Evolutionary conservation across 1,139 yeast genomes (phyloP), one percentile per base, ranked within the genome.

Genomic region (Suhomyces chickasaworum): DNA sequence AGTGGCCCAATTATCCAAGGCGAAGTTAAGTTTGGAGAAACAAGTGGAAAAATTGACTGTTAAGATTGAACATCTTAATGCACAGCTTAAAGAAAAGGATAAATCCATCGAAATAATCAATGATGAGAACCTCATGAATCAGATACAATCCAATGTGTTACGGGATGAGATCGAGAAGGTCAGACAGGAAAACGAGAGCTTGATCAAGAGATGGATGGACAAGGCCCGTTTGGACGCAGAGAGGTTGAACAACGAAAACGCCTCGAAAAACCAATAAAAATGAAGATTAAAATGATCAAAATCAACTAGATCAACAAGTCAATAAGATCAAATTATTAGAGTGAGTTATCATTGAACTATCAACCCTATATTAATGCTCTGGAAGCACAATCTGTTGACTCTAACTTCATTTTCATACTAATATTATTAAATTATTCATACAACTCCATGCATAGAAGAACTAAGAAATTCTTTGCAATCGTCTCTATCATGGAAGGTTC

Each of bases 111-210:
- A 84, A 53, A 67, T 77, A 13, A 68, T 85, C 36, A 85, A 86
- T 53, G 95, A 89, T 60, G 95, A 87, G 54, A 66, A 85, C 13
- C 70, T 89, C 39, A 80, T 89, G 21, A 67, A 78, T 42, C 87
- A 83, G 57, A 83, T 89, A 43, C 95, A 86, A 61, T 78, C 81
- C 51, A 87, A 86, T 53, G 75, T 88, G 20, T 63, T 84, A 40
- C 77, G 71, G 32, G 77, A 75, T 5, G 69, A 69, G 49, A 63
- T 77, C n/a, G 58, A 57, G 4, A 57, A 61, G 18, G 61, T 80
- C 30, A 66, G 67, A 37, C 53, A 52, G 13, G 89, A 84, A 52
- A 83, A 84, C 56, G 75, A 77, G 20, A 64, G 64, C 16, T 68
- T 85, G 53, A 76, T 85, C 10, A 65, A 71, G 41, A 60, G 89